Conservation (phyloP, 495 filamentous ascomycete species). For the Tricharina praecox region DNA sequence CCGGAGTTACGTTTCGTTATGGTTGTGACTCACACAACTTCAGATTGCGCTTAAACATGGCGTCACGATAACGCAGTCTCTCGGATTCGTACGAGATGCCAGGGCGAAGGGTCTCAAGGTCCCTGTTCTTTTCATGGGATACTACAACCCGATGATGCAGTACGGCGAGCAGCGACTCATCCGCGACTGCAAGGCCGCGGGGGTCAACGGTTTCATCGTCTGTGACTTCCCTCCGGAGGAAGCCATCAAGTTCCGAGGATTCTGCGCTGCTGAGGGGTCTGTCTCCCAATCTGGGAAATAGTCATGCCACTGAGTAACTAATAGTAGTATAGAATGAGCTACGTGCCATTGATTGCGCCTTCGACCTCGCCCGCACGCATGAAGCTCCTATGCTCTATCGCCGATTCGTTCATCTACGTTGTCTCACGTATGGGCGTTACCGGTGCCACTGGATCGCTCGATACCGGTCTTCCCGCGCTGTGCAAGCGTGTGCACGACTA, state of each 20-base stretch:
- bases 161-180: constrained; percentile 87
- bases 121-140: constrained; percentile 90
- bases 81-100: constrained; percentile 65
- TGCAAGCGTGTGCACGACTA: constrained; percentile 74
- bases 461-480: constrained; percentile 59
- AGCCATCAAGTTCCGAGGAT: constrained; percentile 74
- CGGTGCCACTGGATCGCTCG: constrained; percentile 69
- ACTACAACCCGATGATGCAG: constrained; percentile 87
- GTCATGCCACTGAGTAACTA: background rate
- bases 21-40: background rate
- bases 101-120: constrained; percentile 56
- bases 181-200: constrained; percentile 65
- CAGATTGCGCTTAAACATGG: constrained; percentile 65
- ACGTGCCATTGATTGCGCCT: constrained; percentile 87
- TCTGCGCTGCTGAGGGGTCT: constrained; percentile 59
- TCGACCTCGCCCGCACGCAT: constrained; percentile 82
- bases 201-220: constrained; percentile 93
- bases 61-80: constrained; percentile 56
- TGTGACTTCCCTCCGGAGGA: constrained; percentile 96
- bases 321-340: constrained; percentile 48
- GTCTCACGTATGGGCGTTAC: constrained; percentile 96
- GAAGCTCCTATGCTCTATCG: constrained; percentile 89
- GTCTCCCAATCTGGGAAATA: no score
- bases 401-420: constrained; percentile 98
- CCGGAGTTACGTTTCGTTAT: no score